These are phyloP conservation scores for Cicer chorassanicum DNA, from an alignment of 306 rosid genomes.

Conservation along the genomic window DNA sequence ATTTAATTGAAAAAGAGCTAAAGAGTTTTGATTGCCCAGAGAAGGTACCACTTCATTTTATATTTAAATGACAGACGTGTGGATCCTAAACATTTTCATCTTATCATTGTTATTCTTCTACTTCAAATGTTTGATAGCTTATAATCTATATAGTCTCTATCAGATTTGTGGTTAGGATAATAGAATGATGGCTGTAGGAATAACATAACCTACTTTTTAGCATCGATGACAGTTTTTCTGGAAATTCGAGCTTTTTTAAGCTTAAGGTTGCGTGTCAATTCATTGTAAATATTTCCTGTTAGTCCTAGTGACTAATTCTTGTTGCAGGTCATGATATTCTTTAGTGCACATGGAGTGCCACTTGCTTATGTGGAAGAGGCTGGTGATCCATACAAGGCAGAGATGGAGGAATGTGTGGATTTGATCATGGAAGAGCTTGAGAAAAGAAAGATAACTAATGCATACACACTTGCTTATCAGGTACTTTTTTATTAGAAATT, in stretches of 20 bases:
- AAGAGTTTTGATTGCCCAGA: slow-evolving; percentile 62
- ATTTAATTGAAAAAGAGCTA: slow-evolving; percentile 89
- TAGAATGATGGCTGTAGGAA: not conserved
- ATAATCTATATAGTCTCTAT: slow-evolving; percentile 1
- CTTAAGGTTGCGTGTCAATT: slow-evolving; percentile 18
- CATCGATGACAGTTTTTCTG: slow-evolving; percentile 22
- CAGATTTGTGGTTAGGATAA: slow-evolving; percentile 17
- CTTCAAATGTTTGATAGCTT: slow-evolving; percentile 28
- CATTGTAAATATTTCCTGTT: slow-evolving; percentile 31
- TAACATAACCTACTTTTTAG: slow-evolving; percentile 12
- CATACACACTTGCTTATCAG: slow-evolving; percentile 95
- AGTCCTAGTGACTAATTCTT: slow-evolving; percentile 37
- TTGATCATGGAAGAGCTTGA: slow-evolving; percentile 93
- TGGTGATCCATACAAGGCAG: slow-evolving; percentile 97
- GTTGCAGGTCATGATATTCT: slow-evolving; percentile 82
- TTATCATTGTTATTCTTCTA: slow-evolving; percentile 30
- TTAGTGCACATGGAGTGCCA: slow-evolving; percentile 97
- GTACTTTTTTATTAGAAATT: slow-evolving; percentile 41
- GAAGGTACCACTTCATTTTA: slow-evolving; percentile 55
- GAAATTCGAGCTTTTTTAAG: slow-evolving; percentile 8
- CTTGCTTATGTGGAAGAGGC: slow-evolving; percentile 98
- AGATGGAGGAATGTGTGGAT: slow-evolving; percentile 97
- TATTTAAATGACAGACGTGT: slow-evolving; percentile 5
- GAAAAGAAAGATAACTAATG: slow-evolving; percentile 72
- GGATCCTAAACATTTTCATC: slow-evolving; percentile 19